Evolutionary conservation across 305 asterid genomes (phyloP), one percentile per base, ranked within the genome.

Genomic region (Withania somnifera): DNA sequence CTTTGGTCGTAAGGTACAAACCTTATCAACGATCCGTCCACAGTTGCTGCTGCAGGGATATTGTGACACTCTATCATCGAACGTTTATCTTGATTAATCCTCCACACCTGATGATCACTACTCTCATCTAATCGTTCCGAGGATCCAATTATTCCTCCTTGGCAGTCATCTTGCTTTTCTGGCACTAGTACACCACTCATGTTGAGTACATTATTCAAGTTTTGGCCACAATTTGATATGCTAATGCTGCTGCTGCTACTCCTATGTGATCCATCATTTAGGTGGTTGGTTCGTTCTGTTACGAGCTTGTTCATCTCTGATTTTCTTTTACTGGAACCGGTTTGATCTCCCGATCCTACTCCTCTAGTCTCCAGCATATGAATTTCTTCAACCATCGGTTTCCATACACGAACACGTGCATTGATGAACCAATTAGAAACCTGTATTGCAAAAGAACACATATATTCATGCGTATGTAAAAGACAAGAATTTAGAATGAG

Each of bases 301-400:
- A 67, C 56, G 3, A 40, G 26, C 36, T 82, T 64, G 3, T 17
- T 86, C 36, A 66, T 86, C 0, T 81, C 81, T 0, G 71, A 52
- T 45, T 84, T 85, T 45, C 81, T 79, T 1, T 30, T 80, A 3
- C 52, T 84, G 1, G 84, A 30, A 8, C 77, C 87, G 0, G 83
- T 32, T 75, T 85, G 91, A 68, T 69, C 78, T 22, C 78, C 77
- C 0, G 63, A 71, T 40, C 52, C 14, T 11, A 14, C n/a, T 38
- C 88, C 93, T 88, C 91, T 91, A 3, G 93, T 88, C 67, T 94
- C 98, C 28, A 93, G 90, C 87, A 84, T 89, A 90, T 94, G 96
- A 36, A 94, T 91, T 80, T 94, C 98, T 82, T 94, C 98, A 9
- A 94, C 95, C 98, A 94, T 94, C 0, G 98, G 98, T 78, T 94